Conservation (phyloP, 441 rosid genomes). For the Jatropha podagrica region DNA sequence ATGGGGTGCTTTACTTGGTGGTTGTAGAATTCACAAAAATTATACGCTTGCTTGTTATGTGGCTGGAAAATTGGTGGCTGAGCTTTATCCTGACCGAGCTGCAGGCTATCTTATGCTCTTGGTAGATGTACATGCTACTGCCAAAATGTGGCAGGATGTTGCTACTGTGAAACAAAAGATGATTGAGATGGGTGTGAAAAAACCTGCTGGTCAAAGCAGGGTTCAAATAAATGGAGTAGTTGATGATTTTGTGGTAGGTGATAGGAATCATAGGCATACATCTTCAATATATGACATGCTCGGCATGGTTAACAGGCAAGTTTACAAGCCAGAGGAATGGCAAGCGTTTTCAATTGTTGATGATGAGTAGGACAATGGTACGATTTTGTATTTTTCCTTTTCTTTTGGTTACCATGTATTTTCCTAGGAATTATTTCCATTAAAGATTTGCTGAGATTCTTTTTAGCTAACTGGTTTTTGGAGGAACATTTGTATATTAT, state of each 20-base stretch:
- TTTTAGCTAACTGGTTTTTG: too few species aligned
- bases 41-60: conserved; percentile 44
- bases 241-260: conserved; percentile 44
- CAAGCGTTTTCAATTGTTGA: conserved; percentile 10
- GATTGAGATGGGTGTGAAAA: conserved; percentile 33
- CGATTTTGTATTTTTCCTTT: background rate
- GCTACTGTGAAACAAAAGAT: conserved; percentile 37
- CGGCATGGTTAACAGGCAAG: conserved; percentile 28
- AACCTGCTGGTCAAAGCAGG: conserved; percentile 51
- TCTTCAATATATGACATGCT: conserved; percentile 35
- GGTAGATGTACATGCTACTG: conserved; percentile 40
- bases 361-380: background rate
- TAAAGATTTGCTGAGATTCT: too few species aligned
- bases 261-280: conserved; percentile 27
- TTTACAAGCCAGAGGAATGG: conserved; percentile 21
- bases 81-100: conserved; percentile 38
- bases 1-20: conserved; percentile 60
- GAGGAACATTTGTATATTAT: too few species aligned
- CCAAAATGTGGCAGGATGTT: conserved; percentile 46
- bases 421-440: background rate
- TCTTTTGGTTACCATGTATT: background rate
- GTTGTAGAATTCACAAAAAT: conserved; percentile 50
- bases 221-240: conserved; percentile 41
- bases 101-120: conserved; percentile 41
- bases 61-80: conserved; percentile 30